Evolutionary conservation across 164 flowering plant species (phyloP), one percentile per base, ranked within the genome.

Genomic region (Macadamia tetraphylla): DNA sequence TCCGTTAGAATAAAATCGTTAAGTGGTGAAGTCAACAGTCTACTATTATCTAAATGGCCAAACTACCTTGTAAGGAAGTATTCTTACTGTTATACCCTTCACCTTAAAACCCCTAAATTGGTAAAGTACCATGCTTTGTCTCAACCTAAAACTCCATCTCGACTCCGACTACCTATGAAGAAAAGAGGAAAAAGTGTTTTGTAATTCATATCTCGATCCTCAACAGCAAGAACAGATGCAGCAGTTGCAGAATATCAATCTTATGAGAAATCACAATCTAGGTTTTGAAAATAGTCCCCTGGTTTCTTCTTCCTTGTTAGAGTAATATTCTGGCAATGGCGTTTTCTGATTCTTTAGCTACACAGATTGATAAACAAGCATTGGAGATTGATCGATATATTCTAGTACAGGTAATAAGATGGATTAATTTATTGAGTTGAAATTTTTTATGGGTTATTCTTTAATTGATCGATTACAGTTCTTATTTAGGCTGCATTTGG

Each of bases 371-470:
- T 17, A 73, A 63, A 48, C 88, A 83, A 63, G 76, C 66, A 31
- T 75, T 73, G 1, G 90, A 88, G 31, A 66, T 85, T 60, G 88
- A 83, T n/a, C 52, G 51, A 56, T 68, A 81, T 40, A 71, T 88
- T 14, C 77, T 70, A 18, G 23, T 81, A 0, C 86, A 86, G 87
- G 92, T 84, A 70, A 49, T 17, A 60, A 67, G 46, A 35, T 15
- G 13, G 31, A 9, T 43, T 63, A 60, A 68, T 23, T 10, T 31
- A 15, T 57, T 59, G 6, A 4, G 7, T 64, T 30, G 1, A 29
- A 42, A 1, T 18, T 18, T 51, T 3, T 30, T 61, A 40, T 48
- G 9, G 8, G 9, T 42, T 52, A 18, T 51, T 23, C 48, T 23
- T 5, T 43, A 9, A 43, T 43, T 43, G 23, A 43, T 43, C 9